phyloP scores from a whole-genome alignment of 2,329 filamentous ascomycete species.

The Cladobotryum protrusum region DNA sequence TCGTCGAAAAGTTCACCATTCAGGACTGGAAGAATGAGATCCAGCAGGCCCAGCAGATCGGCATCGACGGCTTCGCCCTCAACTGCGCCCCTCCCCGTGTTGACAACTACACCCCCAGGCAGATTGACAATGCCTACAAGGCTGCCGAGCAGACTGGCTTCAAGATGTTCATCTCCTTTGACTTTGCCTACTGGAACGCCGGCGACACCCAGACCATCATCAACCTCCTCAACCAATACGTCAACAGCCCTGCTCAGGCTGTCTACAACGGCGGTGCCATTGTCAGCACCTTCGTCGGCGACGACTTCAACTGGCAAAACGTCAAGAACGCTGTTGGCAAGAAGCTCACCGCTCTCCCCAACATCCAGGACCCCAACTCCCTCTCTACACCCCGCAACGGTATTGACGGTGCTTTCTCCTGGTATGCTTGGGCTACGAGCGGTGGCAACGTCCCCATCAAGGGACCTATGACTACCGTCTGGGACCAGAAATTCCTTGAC shows the following conservation, averaged over 20 bases:
- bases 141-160: conserved; percentile 15
- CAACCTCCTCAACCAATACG: conserved; percentile 14
- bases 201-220: conserved; percentile 16
- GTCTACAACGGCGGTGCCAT: conserved; percentile 16
- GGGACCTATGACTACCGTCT: conserved; percentile 18
- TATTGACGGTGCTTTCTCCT: conserved; percentile 18
- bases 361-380: conserved; percentile 15
- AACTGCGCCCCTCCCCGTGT: conserved; percentile 18
- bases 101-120: conserved; percentile 17
- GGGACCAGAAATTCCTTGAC: conserved; percentile 15
- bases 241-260: conserved; percentile 14
- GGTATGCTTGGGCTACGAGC: conserved; percentile 19
- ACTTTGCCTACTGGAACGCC: conserved; percentile 19
- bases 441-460: conserved; percentile 17
- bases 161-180: conserved; percentile 19
- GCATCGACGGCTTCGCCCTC: conserved; percentile 19
- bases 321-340: conserved; percentile 15
- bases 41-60: conserved; percentile 16
- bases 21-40: conserved; percentile 18
- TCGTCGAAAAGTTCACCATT: conserved; percentile 16
- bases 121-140: conserved; percentile 16
- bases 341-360: conserved; percentile 17
- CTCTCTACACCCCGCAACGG: conserved; percentile 11
- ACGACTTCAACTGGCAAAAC: conserved; percentile 17
- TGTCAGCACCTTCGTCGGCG: conserved; percentile 19